phyloP scores from a whole-genome alignment of 768 basidiomycete genomes.

The Mycena crocata region DNA sequence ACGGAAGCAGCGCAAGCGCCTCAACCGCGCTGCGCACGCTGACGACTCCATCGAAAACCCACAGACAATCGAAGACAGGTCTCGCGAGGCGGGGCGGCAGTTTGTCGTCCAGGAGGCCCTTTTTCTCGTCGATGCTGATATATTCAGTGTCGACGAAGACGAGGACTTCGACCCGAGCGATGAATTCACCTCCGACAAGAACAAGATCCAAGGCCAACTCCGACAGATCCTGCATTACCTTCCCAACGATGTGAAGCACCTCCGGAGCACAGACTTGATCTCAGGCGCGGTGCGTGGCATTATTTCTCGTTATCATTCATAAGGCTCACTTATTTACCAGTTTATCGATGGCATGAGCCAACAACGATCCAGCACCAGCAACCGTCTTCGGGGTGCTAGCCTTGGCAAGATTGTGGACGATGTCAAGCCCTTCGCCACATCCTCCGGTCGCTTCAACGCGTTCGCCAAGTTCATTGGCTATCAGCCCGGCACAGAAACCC shows the following conservation, averaged over 20 bases:
- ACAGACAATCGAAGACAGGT: not conserved
- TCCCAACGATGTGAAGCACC: conserved; percentile 4
- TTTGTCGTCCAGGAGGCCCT: conserved; percentile 4
- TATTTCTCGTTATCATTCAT: not conserved
- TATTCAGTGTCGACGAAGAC: not conserved
- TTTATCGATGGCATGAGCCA: conserved; percentile 1
- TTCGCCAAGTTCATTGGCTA: conserved; percentile 12
- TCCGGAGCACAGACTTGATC: not conserved
- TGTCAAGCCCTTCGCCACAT: not conserved
- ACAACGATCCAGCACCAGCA: not conserved
- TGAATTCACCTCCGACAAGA: not conserved
- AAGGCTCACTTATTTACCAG: not conserved
- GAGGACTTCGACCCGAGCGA: not conserved
- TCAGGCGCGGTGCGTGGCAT: conserved; percentile 4
- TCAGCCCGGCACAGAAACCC: not conserved
- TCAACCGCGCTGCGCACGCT: not conserved
- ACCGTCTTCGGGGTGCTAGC: not conserved
- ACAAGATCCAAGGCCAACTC: conserved; percentile 10
- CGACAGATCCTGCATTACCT: not conserved
- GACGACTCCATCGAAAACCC: conserved; percentile 9
- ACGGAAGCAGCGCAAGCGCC: conserved; percentile 10
- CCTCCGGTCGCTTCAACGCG: not conserved
- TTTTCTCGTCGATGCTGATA: conserved; percentile 6
- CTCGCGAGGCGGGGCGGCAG: conserved; percentile 4
- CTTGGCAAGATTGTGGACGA: conserved; percentile 5